phyloP scores from a whole-genome alignment of 2,329 filamentous ascomycete species.

The Ophiostoma australiae region DNA sequence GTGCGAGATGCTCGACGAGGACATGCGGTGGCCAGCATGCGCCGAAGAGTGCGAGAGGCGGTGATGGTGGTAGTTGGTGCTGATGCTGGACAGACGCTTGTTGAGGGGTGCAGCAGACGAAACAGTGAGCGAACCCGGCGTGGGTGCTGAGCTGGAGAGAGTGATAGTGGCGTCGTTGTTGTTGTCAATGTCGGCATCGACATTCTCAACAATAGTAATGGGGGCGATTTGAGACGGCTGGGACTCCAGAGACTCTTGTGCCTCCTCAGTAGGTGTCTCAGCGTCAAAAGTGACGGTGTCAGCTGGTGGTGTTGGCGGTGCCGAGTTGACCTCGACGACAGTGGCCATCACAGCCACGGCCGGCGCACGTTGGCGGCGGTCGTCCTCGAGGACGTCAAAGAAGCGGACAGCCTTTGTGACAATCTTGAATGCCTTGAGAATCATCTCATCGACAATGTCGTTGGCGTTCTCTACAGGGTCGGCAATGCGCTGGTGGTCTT shows the following conservation, averaged over 20 bases:
- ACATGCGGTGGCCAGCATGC: constrained; percentile 44
- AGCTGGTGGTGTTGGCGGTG: constrained; percentile 60
- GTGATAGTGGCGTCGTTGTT: constrained; percentile 33
- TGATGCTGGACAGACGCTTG: constrained; percentile 41
- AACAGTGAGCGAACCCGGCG: constrained; percentile 29
- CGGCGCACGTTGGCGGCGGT: constrained; percentile 46
- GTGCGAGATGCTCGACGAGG: constrained; percentile 60
- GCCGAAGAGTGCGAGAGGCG: constrained; percentile 36
- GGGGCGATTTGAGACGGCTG: neutral
- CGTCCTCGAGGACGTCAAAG: constrained; percentile 74
- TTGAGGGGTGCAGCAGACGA: constrained; percentile 34
- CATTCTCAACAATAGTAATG: neutral
- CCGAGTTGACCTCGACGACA: constrained; percentile 52
- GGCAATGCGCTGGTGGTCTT: constrained; percentile 59
- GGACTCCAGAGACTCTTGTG: neutral
- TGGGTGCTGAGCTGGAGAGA: constrained; percentile 16
- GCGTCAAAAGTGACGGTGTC: constrained; percentile 49
- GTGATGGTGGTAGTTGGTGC: constrained; percentile 28
- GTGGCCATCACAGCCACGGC: constrained; percentile 58
- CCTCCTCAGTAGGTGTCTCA: neutral
- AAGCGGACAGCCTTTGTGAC: constrained; percentile 88
- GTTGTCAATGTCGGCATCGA: neutral
- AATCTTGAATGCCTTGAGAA: constrained; percentile 88
- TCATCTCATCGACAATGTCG: constrained; percentile 83
- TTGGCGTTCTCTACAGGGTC: constrained; percentile 57